A percentile compares a stretch with the other conserved stretches of the same genome.
Evolutionary conservation across 768 basidiomycete species (phyloP).

Genomic region (Paxillus rubicundulus): DNA sequence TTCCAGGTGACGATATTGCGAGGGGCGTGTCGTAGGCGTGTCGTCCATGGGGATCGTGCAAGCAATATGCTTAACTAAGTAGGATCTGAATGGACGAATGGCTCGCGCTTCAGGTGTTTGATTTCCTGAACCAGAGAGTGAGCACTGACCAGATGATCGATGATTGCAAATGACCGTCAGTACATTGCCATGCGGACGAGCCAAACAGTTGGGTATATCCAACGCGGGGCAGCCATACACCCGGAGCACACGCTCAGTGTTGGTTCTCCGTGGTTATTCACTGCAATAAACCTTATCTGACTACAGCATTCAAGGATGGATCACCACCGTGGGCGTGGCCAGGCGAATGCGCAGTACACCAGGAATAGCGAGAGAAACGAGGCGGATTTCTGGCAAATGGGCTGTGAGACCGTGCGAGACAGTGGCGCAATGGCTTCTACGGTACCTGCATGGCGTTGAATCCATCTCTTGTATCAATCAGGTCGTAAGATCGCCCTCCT

Average conservation of each 20-base stretch:
- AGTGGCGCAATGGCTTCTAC: conserved; percentile 2
- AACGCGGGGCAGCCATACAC: background rate
- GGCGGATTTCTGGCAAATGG: conserved; percentile 1
- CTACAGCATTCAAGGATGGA: conserved; percentile 5
- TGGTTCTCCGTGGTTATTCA: conserved; percentile 15
- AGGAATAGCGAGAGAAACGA: conserved; percentile 20
- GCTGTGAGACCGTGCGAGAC: background rate
- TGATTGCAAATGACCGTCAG: too few species aligned
- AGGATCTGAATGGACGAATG: too few species aligned
- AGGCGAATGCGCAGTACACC: conserved; percentile 6
- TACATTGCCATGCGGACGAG: too few species aligned
- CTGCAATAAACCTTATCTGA: conserved; percentile 22
- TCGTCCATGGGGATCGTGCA: too few species aligned
- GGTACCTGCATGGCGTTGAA: background rate
- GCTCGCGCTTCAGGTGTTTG: too few species aligned
- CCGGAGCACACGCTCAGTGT: conserved; percentile 16
- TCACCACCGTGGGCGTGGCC: conserved; percentile 15
- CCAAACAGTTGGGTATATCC: too few species aligned
- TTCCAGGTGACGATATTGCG: too few species aligned
- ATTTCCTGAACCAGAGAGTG: too few species aligned
- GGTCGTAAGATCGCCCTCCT: background rate
- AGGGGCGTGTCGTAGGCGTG: too few species aligned
- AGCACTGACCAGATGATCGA: too few species aligned
- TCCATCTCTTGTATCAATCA: conserved; percentile 12
- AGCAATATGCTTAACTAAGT: too few species aligned